These are phyloP conservation scores for Lachancea quebecensis DNA, from an alignment of 805 yeast species.

Conservation along the genomic window DNA sequence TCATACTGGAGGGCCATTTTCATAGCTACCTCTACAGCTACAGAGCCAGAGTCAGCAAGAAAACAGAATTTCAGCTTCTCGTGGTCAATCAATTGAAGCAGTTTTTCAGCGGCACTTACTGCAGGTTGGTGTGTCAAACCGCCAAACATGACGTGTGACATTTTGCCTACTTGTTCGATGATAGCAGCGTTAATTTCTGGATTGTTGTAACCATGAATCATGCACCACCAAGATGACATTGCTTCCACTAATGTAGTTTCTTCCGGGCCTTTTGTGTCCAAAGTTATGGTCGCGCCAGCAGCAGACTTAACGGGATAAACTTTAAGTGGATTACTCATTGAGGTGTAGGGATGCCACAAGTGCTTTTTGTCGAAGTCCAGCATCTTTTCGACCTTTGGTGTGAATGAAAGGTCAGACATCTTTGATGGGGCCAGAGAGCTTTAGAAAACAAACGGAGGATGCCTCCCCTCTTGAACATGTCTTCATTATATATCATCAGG, in stretches of 20 bases:
- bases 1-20: conserved; percentile 33
- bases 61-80: conserved; percentile 15
- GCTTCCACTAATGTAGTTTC: conserved; percentile 22
- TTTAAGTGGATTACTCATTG: conserved; percentile 20
- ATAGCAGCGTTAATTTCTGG: conserved; percentile 27
- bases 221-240: conserved; percentile 33
- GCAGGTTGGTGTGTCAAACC: conserved; percentile 30
- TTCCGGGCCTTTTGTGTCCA: conserved; percentile 9
- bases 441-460: neutral
- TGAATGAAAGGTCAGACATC: neutral
- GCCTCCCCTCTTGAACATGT: too few species aligned
- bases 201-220: conserved; percentile 29
- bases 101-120: conserved; percentile 23
- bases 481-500: too few species aligned
- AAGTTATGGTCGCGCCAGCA: conserved; percentile 16
- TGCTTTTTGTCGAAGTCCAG: conserved; percentile 17
- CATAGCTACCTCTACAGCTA: conserved; percentile 36
- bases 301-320: conserved; percentile 24
- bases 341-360: conserved; percentile 32
- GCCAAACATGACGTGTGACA: conserved; percentile 30
- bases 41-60: conserved; percentile 27
- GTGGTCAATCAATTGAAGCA: conserved; percentile 29
- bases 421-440: neutral
- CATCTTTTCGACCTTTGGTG: neutral
- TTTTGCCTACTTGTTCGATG: conserved; percentile 24